Evolutionary conservation across 371 early-diverging fungal species (phyloP).

Genomic region (Saksenaea vasiformis): DNA sequence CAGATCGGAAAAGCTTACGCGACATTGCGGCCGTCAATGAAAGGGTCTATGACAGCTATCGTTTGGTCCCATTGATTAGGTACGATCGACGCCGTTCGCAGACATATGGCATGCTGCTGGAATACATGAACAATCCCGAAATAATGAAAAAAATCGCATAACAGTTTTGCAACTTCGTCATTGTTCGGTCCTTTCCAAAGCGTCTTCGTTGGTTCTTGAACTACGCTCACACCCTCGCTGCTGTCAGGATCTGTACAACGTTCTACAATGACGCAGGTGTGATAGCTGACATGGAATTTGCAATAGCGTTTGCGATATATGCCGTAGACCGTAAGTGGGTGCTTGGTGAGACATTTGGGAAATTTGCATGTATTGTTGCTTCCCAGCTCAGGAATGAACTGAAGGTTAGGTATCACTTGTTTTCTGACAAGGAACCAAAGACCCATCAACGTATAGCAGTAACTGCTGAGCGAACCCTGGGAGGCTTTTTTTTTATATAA

Average conservation of each 20-base stretch:
- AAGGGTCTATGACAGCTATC: constrained; percentile 18
- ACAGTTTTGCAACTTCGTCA: not conserved
- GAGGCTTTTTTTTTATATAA: constrained; percentile 5
- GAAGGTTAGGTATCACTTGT: constrained; percentile 18
- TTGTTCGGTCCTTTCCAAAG: not conserved
- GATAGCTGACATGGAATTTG: constrained; percentile 2
- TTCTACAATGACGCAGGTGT: constrained; percentile 7
- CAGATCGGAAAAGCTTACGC: constrained; percentile 12
- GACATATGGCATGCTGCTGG: not conserved
- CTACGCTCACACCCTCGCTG: not conserved
- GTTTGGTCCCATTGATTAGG: not conserved
- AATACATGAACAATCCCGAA: not conserved
- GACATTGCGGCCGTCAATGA: constrained; percentile 15
- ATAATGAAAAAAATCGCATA: constrained; percentile 13
- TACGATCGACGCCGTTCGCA: not conserved
- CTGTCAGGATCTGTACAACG: not conserved
- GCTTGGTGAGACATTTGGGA: not conserved
- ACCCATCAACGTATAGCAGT: constrained; percentile 18
- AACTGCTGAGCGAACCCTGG: constrained; percentile 17
- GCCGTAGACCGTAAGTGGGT: not conserved
- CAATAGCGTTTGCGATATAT: not conserved
- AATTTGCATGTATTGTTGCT: not conserved
- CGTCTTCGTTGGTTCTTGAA: not conserved
- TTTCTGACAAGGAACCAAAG: constrained; percentile 16
- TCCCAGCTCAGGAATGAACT: not conserved